Base-by-base conservation (phyloP, 1,284 basidiomycete genomes). In the Sparassis latifolia region DNA sequence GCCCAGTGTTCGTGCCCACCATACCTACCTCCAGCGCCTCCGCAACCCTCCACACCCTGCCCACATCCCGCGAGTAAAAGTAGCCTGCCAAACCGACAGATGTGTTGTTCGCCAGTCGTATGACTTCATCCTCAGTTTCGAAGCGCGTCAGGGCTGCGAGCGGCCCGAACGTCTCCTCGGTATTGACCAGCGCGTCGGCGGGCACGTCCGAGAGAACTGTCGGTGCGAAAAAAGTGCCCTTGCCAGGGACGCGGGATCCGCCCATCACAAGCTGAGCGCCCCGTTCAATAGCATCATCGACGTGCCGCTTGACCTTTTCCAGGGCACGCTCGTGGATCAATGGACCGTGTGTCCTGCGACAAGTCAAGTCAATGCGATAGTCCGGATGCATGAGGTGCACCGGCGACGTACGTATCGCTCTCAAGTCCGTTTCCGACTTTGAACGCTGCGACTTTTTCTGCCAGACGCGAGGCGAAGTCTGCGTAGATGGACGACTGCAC, bases 1-100 rank as follows among this genome's bases (percentile, higher is more conserved):
- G 50, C 2, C 91, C 91, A 0, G 92, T 93, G 70, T 97, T 97
- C 38, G 81, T 77, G 40, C 91, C 89, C 31, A 96, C 91, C 95
- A 99, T 98, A 5, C 97, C 97, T 3, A 94, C 92, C 69, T 99
- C 92, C 43, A 99, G 75, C 53, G 82, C 88, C 70, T 97, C 96
- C n/a, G 94, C 92, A n/a, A 99, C 94, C 43, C 96, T 80, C 91
- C 92, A 98, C 51, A 93, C 87, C 32, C 95, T 75, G 5, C 90
- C 89, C 2, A 96, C 75, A 67, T 99, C 95, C 53, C 89, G 74
- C 42, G 92, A 92, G 74, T 84, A 97, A 74, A 97, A 94, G 70
- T 96, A 96, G 1, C 89, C 93, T 4, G 95, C 94, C 20, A 99
- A 77, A 0, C 97, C 97, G 43, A 92, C 84, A 29, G 89, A 80